phyloP scores from a whole-genome alignment of 768 basidiomycete genomes.

The Hebeloma cylindrosporum region DNA sequence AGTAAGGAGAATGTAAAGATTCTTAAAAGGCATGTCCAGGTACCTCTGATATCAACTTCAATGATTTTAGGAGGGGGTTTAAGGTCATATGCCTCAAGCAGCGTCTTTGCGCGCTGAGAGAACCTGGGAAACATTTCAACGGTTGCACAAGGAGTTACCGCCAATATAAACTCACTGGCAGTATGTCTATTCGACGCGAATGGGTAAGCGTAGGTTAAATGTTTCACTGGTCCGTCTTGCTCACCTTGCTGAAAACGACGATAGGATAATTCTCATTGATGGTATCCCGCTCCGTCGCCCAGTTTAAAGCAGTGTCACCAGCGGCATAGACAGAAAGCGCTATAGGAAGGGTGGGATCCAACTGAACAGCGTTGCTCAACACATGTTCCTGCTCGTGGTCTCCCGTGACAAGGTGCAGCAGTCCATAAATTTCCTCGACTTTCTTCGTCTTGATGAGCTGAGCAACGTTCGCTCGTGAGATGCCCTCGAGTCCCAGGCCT shows the following conservation, averaged over 20 bases:
- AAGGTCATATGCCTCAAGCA: conserved; percentile 60
- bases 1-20: background rate
- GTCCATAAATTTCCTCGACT: conserved; percentile 66
- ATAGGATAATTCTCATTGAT: conserved; percentile 58
- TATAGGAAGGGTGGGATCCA: conserved; percentile 50
- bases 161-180: conserved; percentile 58
- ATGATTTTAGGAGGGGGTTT: conserved; percentile 65
- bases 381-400: conserved; percentile 41
- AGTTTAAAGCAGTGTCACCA: conserved; percentile 42
- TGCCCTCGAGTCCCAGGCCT: conserved; percentile 30
- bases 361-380: conserved; percentile 36
- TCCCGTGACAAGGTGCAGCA: conserved; percentile 65
- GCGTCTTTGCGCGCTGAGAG: conserved; percentile 59
- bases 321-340: conserved; percentile 55
- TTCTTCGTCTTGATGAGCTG: conserved; percentile 35
- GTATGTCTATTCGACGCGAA: conserved; percentile 59
- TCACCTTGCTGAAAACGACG: conserved; percentile 80
- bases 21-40: conserved; percentile 12
- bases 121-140: conserved; percentile 39
- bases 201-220: background rate
- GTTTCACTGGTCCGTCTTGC: conserved; percentile 14
- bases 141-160: background rate
- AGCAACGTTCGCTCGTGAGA: conserved; percentile 42
- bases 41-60: conserved; percentile 75
- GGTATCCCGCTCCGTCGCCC: conserved; percentile 40